Evolutionary conservation across 257 asterid genomes (phyloP), one percentile per base, ranked within the genome.

Genomic region (Dorcoceras hygrometricum): DNA sequence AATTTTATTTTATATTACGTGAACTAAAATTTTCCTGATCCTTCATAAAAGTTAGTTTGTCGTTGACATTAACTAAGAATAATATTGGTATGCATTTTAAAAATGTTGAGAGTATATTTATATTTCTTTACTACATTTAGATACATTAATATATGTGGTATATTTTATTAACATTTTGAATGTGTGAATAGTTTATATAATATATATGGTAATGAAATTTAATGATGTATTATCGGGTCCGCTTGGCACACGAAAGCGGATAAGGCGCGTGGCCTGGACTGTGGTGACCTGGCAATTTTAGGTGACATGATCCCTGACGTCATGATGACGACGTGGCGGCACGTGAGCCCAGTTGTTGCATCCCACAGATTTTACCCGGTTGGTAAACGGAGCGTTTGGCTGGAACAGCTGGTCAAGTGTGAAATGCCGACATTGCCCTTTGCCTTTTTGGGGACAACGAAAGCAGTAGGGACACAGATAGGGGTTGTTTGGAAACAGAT

Each of bases 401-500:
- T 26, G 65, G 25, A 62, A 43, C 66, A 62, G 24, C 66, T 34
- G 29, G 46, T 50, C 22, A 18, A 20, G 46, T 10, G 10, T 10
- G 66, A 62, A 62, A 62, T 62, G 54, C 22, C 66, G 46, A 25
- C 1, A 31, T 34, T 34, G 54, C 18, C 66, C 66, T 34, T 62
- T 0, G 8, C 28, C 66, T 62, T 62, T 62, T 34, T 34, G 51
- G 10, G 39, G 66, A 62, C 3, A 62, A 36, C 20, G 66, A 62
- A 46, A 32, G 5, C 10, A 11, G 66, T 34, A 29, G 11, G 54
- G 16, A 4, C 20, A 14, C 27, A 19, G n/a, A n/a, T n/a, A 58
- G 64, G 36, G 26, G 9, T 12, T 9, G 27, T 61, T 20, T 19
- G 25, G 23, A 19, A 19, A 19, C 1, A 51, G 2, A 51, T 51